Percentiles rank a stretch among this genome's conserved stretches.
Conservation (phyloP, 495 filamentous ascomycete species). For the Tetracladium setigerum region DNA sequence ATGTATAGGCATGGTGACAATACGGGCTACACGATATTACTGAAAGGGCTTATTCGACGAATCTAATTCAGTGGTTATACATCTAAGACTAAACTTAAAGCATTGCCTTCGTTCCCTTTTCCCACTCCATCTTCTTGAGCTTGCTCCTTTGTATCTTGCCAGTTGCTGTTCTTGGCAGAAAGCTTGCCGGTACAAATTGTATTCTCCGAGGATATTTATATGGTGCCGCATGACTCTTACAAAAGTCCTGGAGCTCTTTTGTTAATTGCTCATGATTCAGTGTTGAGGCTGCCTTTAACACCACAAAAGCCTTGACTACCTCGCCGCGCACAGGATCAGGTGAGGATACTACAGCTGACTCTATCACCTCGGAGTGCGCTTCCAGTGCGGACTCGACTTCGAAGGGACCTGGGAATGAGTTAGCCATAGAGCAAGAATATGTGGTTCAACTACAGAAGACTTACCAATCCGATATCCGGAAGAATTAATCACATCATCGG, state of each 20-base stretch:
- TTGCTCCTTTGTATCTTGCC: conserved; percentile 6
- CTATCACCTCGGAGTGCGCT: neutral
- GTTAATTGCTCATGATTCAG: no score
- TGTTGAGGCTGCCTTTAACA: no score
- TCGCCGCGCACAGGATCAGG: conserved; percentile 1
- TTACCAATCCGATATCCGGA: conserved; percentile 10
- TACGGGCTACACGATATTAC: no score
- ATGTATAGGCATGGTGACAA: no score
- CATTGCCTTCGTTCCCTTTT: neutral
- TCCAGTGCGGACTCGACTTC: conserved; percentile 9
- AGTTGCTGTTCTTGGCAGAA: neutral
- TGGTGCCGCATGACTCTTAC: conserved; percentile 4
- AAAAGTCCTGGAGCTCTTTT: conserved; percentile 6
- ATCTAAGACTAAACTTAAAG: no score
- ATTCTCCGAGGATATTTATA: conserved; percentile 9
- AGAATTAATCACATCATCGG: conserved; percentile 10
- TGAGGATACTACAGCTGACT: conserved; percentile 4
- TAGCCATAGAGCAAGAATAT: neutral
- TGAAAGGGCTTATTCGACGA: no score
- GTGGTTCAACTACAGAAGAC: neutral
- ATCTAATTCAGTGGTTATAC: no score
- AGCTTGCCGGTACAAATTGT: conserved; percentile 4
- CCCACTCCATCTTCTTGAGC: conserved; percentile 2
- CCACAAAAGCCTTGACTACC: conserved; percentile 7
- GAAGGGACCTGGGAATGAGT: conserved; percentile 2